A percentile compares a stretch with the other conserved stretches of the same genome.
These are phyloP conservation scores for Perkinsus marinus DNA, from an alignment of 169 alveolate genomes.

Conservation along the genomic window DNA sequence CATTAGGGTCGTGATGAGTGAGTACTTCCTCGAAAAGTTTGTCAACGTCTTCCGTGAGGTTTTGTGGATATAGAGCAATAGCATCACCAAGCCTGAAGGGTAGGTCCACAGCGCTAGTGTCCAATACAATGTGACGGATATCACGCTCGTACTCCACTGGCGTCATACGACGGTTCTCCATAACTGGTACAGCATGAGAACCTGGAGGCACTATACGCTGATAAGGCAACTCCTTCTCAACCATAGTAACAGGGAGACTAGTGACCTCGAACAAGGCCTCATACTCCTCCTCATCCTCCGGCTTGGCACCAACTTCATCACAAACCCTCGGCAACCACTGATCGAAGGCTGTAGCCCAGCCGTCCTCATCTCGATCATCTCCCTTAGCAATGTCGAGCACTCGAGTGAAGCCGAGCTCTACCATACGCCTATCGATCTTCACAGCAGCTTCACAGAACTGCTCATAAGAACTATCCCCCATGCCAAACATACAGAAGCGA, in stretches of 20 bases:
- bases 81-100: constrained; percentile 22
- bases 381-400: constrained; percentile 30
- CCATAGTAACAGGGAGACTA: background rate
- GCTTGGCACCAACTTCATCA: background rate
- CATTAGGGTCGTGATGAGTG: background rate
- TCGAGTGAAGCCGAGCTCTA: constrained; percentile 33
- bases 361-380: constrained; percentile 33
- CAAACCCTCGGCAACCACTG: constrained; percentile 33
- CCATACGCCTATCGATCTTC: constrained; percentile 30
- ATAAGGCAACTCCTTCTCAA: constrained; percentile 8
- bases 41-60: background rate
- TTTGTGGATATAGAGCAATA: constrained; percentile 20
- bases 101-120: background rate
- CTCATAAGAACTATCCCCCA: constrained; percentile 40
- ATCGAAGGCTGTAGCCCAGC: constrained; percentile 26
- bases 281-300: background rate
- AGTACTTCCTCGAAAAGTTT: background rate
- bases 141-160: constrained; percentile 14
- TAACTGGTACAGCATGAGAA: constrained; percentile 8
- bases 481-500: constrained; percentile 22
- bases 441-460: constrained; percentile 41
- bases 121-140: constrained; percentile 22
- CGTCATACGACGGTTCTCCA: constrained; percentile 19
- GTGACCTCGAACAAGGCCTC: background rate
- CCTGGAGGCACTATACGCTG: constrained; percentile 25